These are phyloP conservation scores for Sphagnum magellanicum DNA, from an alignment of 228 moss, liverwort and hornwort species.

Conservation along the genomic window DNA sequence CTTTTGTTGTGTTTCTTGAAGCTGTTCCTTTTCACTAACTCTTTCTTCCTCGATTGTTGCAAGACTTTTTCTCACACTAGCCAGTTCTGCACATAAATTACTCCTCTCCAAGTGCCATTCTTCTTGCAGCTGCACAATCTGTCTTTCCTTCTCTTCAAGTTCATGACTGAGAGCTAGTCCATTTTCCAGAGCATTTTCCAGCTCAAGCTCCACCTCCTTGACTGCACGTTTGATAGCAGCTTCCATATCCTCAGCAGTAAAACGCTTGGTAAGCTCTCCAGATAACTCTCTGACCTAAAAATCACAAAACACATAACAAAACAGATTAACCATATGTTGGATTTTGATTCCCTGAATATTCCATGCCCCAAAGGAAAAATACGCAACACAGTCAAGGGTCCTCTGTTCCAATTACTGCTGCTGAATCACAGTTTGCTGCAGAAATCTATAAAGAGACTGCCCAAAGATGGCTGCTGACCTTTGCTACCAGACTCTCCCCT, in stretches of 20 bases:
- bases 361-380: too few species aligned
- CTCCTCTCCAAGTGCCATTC: constrained; percentile 58
- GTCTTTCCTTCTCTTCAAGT: constrained; percentile 67
- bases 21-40: constrained; percentile 58
- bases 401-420: too few species aligned
- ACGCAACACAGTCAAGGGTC: too few species aligned
- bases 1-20: constrained; percentile 56
- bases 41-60: constrained; percentile 46
- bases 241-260: constrained; percentile 75
- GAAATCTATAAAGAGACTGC: too few species aligned
- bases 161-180: constrained; percentile 53
- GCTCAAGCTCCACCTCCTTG: constrained; percentile 53
- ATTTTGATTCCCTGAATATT: too few species aligned
- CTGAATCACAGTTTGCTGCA: too few species aligned
- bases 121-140: constrained; percentile 42
- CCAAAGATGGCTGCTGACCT: constrained; percentile 25
- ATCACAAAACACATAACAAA: neutral
- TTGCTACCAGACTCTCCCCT: constrained; percentile 50
- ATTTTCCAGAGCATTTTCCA: constrained; percentile 54
- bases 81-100: constrained; percentile 54
- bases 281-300: constrained; percentile 72
- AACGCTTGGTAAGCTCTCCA: constrained; percentile 65
- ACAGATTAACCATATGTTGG: too few species aligned
- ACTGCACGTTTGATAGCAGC: constrained; percentile 68
- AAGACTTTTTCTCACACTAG: constrained; percentile 37